Evolutionary conservation across 495 filamentous ascomycete species (phyloP).

Genomic region (Podospora tetraspora): DNA sequence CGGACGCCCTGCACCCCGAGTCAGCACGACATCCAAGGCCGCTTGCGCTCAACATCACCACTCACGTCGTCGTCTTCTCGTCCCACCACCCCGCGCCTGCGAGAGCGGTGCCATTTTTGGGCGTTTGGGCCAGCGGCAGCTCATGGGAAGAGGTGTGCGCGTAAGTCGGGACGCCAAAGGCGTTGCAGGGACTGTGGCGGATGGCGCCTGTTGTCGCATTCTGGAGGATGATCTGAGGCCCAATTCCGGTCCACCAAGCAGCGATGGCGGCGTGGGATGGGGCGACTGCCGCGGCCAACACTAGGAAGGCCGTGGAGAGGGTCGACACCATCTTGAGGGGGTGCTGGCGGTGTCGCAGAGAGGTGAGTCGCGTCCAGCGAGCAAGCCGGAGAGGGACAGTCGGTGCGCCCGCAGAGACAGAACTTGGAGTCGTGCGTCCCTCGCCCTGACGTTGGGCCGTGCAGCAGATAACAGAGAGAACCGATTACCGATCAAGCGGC

Average conservation of each 20-base stretch:
- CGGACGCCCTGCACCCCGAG: constrained; percentile 20
- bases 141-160: constrained; percentile 22
- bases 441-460: background rate
- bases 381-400: background rate
- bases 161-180: constrained; percentile 22
- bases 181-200: constrained; percentile 36
- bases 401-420: background rate
- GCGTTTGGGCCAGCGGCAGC: constrained; percentile 18
- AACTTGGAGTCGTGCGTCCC: background rate
- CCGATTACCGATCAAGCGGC: background rate
- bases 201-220: constrained; percentile 31
- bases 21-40: background rate
- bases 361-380: background rate
- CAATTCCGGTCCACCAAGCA: constrained; percentile 30
- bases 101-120: constrained; percentile 33
- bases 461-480: background rate
- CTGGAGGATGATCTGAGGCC: constrained; percentile 33
- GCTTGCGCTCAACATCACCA: background rate
- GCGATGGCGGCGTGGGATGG: constrained; percentile 25
- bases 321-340: constrained; percentile 12
- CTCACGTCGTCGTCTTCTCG: constrained; percentile 19
- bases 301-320: constrained; percentile 17
- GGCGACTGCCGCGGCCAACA: constrained; percentile 20
- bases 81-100: constrained; percentile 32
- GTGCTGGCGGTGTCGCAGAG: background rate